Evolutionary conservation across 1,284 basidiomycete genomes (phyloP).

Genomic region (Golubevia pallescens): DNA sequence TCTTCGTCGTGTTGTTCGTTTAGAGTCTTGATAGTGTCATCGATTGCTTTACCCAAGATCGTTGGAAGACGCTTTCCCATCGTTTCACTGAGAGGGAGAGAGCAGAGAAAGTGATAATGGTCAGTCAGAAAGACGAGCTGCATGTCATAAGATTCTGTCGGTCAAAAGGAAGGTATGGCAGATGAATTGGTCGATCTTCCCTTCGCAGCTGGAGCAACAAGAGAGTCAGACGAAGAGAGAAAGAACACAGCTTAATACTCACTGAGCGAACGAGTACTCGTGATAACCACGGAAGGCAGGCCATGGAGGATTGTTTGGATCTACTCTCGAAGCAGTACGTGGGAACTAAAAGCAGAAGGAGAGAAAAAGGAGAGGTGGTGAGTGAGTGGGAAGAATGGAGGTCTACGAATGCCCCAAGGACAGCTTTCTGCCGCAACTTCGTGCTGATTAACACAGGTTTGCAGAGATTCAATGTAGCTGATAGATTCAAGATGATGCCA

Average conservation of each 20-base stretch:
- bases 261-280: constrained; percentile 91
- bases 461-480: too few relatives aligned
- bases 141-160: too few relatives aligned
- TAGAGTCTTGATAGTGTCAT: constrained; percentile 86
- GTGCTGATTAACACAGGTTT: too few relatives aligned
- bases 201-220: too few relatives aligned
- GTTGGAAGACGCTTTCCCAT: constrained; percentile 94
- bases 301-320: constrained; percentile 64
- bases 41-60: constrained; percentile 93
- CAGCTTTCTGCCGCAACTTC: background rate
- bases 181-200: too few relatives aligned
- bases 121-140: too few relatives aligned
- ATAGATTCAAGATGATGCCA: too few relatives aligned
- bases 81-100: constrained; percentile 54
- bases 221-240: too few relatives aligned
- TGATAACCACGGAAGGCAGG: constrained; percentile 78
- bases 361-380: too few relatives aligned
- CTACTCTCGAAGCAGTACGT: constrained; percentile 37
- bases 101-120: too few relatives aligned
- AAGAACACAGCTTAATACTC: constrained; percentile 46
- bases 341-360: constrained; percentile 38
- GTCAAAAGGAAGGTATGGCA: too few relatives aligned
- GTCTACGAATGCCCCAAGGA: background rate
- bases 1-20: constrained; percentile 81
- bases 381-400: background rate